Conservation (phyloP, 345 rosid genomes). For the Eucalyptus marginata region DNA sequence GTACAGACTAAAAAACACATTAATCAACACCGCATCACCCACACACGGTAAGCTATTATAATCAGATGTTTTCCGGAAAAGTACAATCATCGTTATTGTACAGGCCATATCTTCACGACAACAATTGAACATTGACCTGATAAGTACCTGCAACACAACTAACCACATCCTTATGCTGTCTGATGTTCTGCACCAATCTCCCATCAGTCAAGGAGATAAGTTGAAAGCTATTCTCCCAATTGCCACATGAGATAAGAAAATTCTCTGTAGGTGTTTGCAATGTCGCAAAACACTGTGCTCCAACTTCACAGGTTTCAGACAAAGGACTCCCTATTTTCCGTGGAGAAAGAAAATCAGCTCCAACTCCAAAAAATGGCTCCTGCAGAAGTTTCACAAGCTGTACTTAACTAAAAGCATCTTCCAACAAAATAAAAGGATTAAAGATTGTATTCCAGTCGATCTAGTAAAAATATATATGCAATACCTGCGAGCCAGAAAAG, state of each 20-base stretch:
- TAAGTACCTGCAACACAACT: conserved; percentile 94
- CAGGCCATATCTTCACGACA: background rate
- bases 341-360: conserved; percentile 82
- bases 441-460: background rate
- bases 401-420: background rate
- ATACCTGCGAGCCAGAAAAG: conserved; percentile 84
- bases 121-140: background rate
- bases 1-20: background rate
- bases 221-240: conserved; percentile 97
- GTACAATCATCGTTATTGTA: background rate
- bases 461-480: background rate
- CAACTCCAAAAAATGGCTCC: conserved; percentile 96
- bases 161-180: conserved; percentile 93
- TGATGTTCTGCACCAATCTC: conserved; percentile 86
- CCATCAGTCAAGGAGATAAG: conserved; percentile 83
- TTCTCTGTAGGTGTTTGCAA: conserved; percentile 69
- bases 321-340: conserved; percentile 83
- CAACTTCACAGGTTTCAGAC: conserved; percentile 70
- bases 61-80: background rate
- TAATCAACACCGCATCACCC: background rate
- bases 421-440: background rate
- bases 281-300: conserved; percentile 73
- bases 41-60: background rate
- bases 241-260: conserved; percentile 86
- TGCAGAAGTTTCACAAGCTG: conserved; percentile 12